A percentile compares a stretch with the other conserved stretches of the same genome.
Conservation (phyloP, 2,329 filamentous ascomycete species). For the Penicillium decumbens region DNA sequence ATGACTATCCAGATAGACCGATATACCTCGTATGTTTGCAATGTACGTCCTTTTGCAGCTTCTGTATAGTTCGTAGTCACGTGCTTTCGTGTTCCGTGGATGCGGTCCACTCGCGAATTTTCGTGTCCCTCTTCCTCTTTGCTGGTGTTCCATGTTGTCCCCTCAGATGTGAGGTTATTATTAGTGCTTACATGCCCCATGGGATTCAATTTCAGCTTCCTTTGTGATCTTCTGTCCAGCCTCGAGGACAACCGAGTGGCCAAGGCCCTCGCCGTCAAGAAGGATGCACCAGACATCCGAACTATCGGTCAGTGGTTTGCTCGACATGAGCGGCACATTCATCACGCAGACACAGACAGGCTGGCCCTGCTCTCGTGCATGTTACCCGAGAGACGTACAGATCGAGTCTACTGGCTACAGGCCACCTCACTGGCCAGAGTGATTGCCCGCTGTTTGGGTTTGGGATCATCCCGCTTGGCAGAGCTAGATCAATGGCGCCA, state of each 20-base stretch:
- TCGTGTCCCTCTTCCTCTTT: slow-evolving; percentile 4
- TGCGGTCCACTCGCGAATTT: slow-evolving; percentile 14
- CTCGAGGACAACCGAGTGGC: slow-evolving; percentile 51
- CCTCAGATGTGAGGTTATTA: not conserved
- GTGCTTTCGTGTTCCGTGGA: slow-evolving; percentile 35
- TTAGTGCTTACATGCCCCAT: slow-evolving; percentile 21
- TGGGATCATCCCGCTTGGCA: slow-evolving; percentile 58
- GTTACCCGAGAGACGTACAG: slow-evolving; percentile 68
- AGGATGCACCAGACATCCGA: slow-evolving; percentile 37
- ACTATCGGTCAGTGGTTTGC: slow-evolving; percentile 64
- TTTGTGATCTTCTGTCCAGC: slow-evolving; percentile 69
- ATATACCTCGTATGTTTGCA: not conserved
- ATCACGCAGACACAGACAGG: slow-evolving; percentile 53
- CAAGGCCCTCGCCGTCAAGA: slow-evolving; percentile 30
- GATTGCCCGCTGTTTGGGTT: slow-evolving; percentile 61
- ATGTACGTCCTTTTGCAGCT: not conserved
- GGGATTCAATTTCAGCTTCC: slow-evolving; percentile 57
- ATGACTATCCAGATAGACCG: not conserved
- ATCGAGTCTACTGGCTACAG: slow-evolving; percentile 72
- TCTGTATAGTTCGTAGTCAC: slow-evolving; percentile 19
- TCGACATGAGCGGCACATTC: slow-evolving; percentile 55
- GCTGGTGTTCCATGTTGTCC: not conserved
- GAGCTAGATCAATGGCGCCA: slow-evolving; percentile 61
- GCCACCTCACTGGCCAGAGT: slow-evolving; percentile 58
- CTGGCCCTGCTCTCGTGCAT: slow-evolving; percentile 69